Conservation (phyloP, 208 protist species). For the Wallacemonas rigidus region DNA sequence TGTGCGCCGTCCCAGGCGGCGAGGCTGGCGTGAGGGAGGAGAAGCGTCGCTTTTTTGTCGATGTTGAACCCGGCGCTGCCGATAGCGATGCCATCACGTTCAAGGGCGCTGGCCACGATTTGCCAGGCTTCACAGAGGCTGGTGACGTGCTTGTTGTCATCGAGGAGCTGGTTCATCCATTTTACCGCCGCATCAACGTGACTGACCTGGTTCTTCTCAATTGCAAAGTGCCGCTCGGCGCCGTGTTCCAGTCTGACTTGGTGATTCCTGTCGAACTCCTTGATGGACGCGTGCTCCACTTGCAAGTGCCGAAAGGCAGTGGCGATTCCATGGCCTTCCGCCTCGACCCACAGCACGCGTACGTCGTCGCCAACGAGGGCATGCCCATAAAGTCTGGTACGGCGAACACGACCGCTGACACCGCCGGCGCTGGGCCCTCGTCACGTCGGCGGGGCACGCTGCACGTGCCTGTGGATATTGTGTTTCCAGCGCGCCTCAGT, state of each 20-base stretch:
- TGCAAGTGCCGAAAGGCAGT: slow-evolving; percentile 49
- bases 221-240: slow-evolving; percentile 67
- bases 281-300: slow-evolving; percentile 76
- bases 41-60: slow-evolving; percentile 91
- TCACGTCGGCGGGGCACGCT: slow-evolving; percentile 20
- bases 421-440: not conserved
- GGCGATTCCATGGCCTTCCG: slow-evolving; percentile 25
- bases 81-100: slow-evolving; percentile 94
- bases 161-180: slow-evolving; percentile 92
- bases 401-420: not conserved
- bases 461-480: slow-evolving; percentile 30
- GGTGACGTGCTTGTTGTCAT: slow-evolving; percentile 97
- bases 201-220: slow-evolving; percentile 92
- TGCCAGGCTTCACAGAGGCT: slow-evolving; percentile 77
- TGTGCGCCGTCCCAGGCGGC: slow-evolving; percentile 76
- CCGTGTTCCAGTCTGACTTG: slow-evolving; percentile 82
- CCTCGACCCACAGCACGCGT: slow-evolving; percentile 41
- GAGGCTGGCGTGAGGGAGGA: slow-evolving; percentile 91
- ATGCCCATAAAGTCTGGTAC: slow-evolving; percentile 74
- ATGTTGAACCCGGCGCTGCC: slow-evolving; percentile 95
- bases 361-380: slow-evolving; percentile 86
- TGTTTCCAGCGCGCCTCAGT: slow-evolving; percentile 26
- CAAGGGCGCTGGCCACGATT: slow-evolving; percentile 92
- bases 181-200: slow-evolving; percentile 90
- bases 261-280: slow-evolving; percentile 83